These are phyloP conservation scores for Pyrenophora graminea DNA, from an alignment of 2,329 filamentous ascomycete genomes.

Conservation along the genomic window DNA sequence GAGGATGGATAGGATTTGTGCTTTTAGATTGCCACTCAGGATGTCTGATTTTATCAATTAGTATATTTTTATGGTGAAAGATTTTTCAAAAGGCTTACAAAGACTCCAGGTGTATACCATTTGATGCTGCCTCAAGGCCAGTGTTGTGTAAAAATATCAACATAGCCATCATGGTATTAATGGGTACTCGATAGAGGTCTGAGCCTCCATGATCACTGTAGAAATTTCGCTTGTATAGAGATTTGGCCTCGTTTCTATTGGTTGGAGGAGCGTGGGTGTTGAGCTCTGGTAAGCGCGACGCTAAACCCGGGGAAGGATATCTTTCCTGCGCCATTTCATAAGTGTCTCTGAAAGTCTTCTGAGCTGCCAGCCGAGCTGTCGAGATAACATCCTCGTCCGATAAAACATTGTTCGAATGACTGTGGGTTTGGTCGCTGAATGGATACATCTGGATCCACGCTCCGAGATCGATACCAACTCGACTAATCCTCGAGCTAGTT, in stretches of 20 bases:
- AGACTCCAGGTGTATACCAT: neutral
- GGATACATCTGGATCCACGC: slow-evolving; percentile 32
- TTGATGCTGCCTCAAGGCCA: neutral
- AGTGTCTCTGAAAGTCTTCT: neutral
- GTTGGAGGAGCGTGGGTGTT: neutral
- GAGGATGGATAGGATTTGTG: slow-evolving; percentile 24
- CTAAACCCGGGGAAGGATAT: neutral
- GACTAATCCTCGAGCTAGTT: slow-evolving; percentile 10
- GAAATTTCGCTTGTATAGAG: neutral
- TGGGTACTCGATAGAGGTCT: neutral
- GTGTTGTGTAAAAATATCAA: slow-evolving; percentile 9
- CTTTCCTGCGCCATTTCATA: slow-evolving; percentile 12
- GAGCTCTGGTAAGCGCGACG: slow-evolving; percentile 10
- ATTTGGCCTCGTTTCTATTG: neutral
- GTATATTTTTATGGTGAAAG: too few species aligned
- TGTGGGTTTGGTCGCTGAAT: neutral
- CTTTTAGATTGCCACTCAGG: slow-evolving; percentile 22
- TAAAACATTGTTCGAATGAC: neutral
- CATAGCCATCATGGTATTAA: slow-evolving; percentile 12
- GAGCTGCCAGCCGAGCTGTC: slow-evolving; percentile 5
- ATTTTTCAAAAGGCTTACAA: neutral
- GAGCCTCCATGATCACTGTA: neutral
- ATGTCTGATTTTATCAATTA: too few species aligned
- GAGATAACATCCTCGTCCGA: slow-evolving; percentile 2
- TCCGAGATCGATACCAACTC: slow-evolving; percentile 33